Evolutionary conservation across 768 basidiomycete genomes (phyloP), one percentile per base, ranked within the genome.

Genomic region (Lactarius sp.): DNA sequence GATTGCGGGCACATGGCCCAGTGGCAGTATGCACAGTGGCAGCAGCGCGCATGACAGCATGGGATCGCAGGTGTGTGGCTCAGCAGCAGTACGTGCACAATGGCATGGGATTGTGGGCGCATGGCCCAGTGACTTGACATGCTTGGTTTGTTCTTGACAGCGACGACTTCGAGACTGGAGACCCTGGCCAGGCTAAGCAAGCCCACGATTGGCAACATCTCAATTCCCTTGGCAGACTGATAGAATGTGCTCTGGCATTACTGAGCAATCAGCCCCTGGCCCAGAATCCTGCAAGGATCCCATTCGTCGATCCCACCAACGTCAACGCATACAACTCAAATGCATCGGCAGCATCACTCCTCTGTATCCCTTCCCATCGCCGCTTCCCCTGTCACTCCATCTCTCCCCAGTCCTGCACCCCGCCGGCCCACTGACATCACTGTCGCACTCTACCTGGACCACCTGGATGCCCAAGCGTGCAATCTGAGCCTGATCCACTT

Each of bases 111-210:
- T n/a, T n/a, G n/a, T n/a, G n/a, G n/a, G n/a, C n/a, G n/a, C n/a
- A n/a, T n/a, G n/a, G n/a, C n/a, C n/a, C n/a, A n/a, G n/a, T n/a
- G n/a, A n/a, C n/a, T 90, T 57, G 82, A 84, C 36, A 73, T 81
- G 44, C 77, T 89, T n/a, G 79, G 84, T 12, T 75, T 77, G 4
- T 85, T 86, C 66, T 77, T 91, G 57, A 76, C 78, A 5, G 73
- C 76, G 16, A 75, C 87, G 20, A 73, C 86, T 4, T 78, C 78
- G 36, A 77, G 78, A 36, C 71, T 77, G 0, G 82, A 84, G 56
- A 83, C 83, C 14, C 77, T 83, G 4, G 82, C 87, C 1, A 78
- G 87, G 60, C 77, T 90, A 49, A 77, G 83, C 2, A 86, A 87
- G 52, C 78, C 80, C 3, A 83, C 82, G 58, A 76, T 87, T 33